These are phyloP conservation scores for Sporothrix brasiliensis DNA, from an alignment of 2,329 filamentous ascomycete genomes.

Conservation along the genomic window DNA sequence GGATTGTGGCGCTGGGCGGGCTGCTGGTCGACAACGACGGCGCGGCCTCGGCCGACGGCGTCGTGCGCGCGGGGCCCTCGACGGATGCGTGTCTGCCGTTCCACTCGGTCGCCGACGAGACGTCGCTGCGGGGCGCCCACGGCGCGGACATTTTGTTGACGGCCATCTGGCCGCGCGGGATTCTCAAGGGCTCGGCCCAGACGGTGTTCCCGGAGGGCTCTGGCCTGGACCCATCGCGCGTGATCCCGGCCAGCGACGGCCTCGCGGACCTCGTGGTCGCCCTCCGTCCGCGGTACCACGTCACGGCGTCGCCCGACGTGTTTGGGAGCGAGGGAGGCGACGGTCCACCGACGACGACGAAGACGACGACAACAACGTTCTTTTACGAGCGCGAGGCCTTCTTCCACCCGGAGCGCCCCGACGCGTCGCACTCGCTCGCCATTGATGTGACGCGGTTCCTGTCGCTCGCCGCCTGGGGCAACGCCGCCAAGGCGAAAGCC, in stretches of 20 bases:
- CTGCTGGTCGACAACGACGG: conserved; percentile 59
- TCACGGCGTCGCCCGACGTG: conserved; percentile 57
- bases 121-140: conserved; percentile 73
- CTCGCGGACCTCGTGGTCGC: conserved; percentile 76
- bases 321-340: conserved; percentile 40
- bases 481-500: conserved; percentile 74
- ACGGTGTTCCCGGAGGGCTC: conserved; percentile 51
- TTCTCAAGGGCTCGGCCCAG: conserved; percentile 67
- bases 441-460: conserved; percentile 81
- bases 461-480: conserved; percentile 78
- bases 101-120: conserved; percentile 77
- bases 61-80: conserved; percentile 54
- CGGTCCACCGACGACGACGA: neutral
- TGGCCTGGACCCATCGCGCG: conserved; percentile 44
- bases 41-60: conserved; percentile 39
- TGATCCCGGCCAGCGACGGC: conserved; percentile 61
- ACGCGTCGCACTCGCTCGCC: conserved; percentile 51
- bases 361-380: conserved; percentile 46
- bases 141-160: conserved; percentile 86
- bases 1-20: conserved; percentile 85
- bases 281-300: conserved; percentile 90
- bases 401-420: conserved; percentile 61
- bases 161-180: conserved; percentile 76
- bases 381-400: conserved; percentile 95
- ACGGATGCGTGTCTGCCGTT: conserved; percentile 75